A percentile compares a stretch with the other conserved stretches of the same genome.
Evolutionary conservation across 2,329 filamentous ascomycete species (phyloP).

Genomic region (Torrubiella hemipterigena): DNA sequence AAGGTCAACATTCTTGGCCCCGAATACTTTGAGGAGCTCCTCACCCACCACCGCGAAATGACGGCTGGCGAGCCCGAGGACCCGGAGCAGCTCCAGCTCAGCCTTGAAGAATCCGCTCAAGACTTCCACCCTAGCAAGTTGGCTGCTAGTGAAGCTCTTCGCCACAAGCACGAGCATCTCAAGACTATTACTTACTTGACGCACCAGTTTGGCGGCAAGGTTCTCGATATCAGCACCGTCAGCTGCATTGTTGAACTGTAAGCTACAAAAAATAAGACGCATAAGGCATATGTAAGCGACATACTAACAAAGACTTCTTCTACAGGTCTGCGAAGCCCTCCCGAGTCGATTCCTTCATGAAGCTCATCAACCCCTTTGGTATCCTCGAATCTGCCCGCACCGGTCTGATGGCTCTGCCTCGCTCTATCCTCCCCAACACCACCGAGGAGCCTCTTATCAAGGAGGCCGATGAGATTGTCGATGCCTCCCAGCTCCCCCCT

Average conservation of each 20-base stretch:
- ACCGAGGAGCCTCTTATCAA: constrained; percentile 60
- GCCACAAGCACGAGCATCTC: constrained; percentile 95
- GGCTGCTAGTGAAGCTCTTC: constrained; percentile 74
- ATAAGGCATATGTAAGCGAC: neutral
- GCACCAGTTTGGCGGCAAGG: constrained; percentile 96
- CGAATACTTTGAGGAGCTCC: constrained; percentile 95
- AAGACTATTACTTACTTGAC: constrained; percentile 93
- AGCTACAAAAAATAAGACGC: constrained; percentile 28
- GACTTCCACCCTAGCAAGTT: constrained; percentile 89
- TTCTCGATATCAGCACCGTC: constrained; percentile 93
- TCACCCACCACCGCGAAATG: constrained; percentile 92
- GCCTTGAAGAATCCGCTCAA: constrained; percentile 34
- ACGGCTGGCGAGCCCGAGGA: constrained; percentile 38
- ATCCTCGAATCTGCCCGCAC: constrained; percentile 94
- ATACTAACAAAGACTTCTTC: neutral
- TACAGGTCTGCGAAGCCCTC: constrained; percentile 76
- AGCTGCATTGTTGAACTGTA: constrained; percentile 98
- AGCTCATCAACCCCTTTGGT: constrained; percentile 86
- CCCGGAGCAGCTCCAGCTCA: constrained; percentile 16
- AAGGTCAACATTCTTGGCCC: constrained; percentile 95
- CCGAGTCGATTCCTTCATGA: constrained; percentile 95
- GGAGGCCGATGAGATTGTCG: constrained; percentile 89
- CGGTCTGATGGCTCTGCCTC: constrained; percentile 90
- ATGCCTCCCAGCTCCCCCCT: constrained; percentile 85
- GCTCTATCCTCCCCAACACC: constrained; percentile 71